Evolutionary conservation across 768 basidiomycete species (phyloP).

Genomic region (Hygrocybe punicea): DNA sequence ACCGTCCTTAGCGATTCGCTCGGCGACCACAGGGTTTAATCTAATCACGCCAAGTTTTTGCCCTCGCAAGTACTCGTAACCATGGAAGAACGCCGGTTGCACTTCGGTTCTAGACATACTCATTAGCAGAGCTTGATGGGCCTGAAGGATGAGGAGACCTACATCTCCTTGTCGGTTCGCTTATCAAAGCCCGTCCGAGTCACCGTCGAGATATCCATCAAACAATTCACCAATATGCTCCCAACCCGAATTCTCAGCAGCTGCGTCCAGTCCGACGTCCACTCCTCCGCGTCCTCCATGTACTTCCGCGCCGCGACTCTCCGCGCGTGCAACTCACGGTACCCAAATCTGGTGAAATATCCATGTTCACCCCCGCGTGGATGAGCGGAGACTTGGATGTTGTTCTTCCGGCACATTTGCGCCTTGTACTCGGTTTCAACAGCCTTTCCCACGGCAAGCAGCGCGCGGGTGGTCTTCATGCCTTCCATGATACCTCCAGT

Average conservation of each 20-base stretch:
- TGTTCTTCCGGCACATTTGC: constrained; percentile 64
- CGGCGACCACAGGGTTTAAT: constrained; percentile 75
- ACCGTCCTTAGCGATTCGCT: constrained; percentile 72
- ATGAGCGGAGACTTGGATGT: constrained; percentile 47
- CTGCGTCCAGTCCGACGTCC: constrained; percentile 84
- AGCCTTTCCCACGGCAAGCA: constrained; percentile 75
- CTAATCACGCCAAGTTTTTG: constrained; percentile 90
- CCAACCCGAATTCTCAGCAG: constrained; percentile 72
- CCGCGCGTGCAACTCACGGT: constrained; percentile 58
- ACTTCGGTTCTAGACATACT: constrained; percentile 53
- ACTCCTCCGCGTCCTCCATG: constrained; percentile 62
- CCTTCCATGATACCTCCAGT: constrained; percentile 75
- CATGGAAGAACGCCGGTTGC: constrained; percentile 88
- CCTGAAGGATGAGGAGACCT: constrained; percentile 29
- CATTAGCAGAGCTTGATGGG: constrained; percentile 4
- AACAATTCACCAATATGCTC: constrained; percentile 72
- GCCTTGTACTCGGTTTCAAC: constrained; percentile 91
- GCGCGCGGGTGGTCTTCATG: constrained; percentile 84
- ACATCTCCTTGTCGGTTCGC: constrained; percentile 58
- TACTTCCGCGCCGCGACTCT: constrained; percentile 63
- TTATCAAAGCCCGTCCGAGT: constrained; percentile 56
- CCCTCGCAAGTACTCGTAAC: constrained; percentile 91
- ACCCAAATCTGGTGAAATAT: constrained; percentile 60
- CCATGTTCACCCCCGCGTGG: constrained; percentile 23
- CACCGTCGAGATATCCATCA: constrained; percentile 84